Evolutionary conservation across 192 early-diverging fungal species (phyloP), one percentile per base, ranked within the genome.

Genomic region (Umbelopsis isabellina): DNA sequence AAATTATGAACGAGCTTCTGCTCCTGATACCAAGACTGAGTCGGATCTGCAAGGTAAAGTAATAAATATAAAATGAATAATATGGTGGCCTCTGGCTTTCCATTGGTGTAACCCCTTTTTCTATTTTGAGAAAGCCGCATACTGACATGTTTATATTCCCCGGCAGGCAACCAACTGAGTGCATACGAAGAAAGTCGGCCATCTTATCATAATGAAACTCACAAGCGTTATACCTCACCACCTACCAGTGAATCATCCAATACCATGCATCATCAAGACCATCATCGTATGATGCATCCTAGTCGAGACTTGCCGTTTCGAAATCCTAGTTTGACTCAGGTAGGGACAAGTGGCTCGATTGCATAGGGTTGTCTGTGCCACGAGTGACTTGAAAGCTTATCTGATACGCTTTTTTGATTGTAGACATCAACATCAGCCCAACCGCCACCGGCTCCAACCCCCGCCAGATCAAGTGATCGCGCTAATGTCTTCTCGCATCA

Each of bases 401-500:
- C 0, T 49, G 0, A 20, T 49, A n/a, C 15, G 0, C 1, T 5
- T 20, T 6, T 49, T 10, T 49, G 12, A 6, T 20, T 20, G 10
- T 53, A 23, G 12, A 16, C 27, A 25, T 30, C 55, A 10, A 25
- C 55, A 35, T 30, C 55, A 3, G 27, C 55, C 7, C 55, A 61
- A n/a, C 12, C 25, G 37, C 27, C 55, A 1, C 27, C 33, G 55
- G 27, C 27, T 12, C 6, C 55, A 35, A 35, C 55, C 37, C 37
- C 37, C 6, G 37, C 37, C 10, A 41, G 37, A 41, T 41, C 37
- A 41, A 41, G 10, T 11, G 55, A 61, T 61, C 55, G 55, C 6
- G 27, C 55, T 30, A 61, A 61, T 61, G 30, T 33, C 16, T 61
- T 61, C 37, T 61, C 55, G 25, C 55, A 61, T 16, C 55, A 61